Evolutionary conservation across 2,329 filamentous ascomycete species (phyloP).

Genomic region (Colletotrichum orbiculare): DNA sequence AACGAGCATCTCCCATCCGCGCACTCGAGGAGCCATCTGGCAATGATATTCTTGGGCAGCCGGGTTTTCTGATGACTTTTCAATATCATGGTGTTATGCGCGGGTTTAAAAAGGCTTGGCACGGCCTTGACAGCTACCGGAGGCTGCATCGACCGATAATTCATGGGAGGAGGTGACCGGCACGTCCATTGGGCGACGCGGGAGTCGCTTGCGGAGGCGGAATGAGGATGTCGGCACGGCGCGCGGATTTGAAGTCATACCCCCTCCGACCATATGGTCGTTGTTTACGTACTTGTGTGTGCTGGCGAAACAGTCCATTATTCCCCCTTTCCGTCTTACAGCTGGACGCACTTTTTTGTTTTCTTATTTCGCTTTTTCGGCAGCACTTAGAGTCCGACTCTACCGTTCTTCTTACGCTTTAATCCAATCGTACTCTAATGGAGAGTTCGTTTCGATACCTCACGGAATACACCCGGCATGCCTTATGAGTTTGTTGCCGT

Average conservation of each 20-base stretch:
- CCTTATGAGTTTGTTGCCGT: constrained; percentile 40
- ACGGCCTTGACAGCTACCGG: constrained; percentile 26
- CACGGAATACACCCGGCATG: constrained; percentile 40
- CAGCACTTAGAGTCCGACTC: constrained; percentile 41
- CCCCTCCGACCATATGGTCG: constrained; percentile 23
- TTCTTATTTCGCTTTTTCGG: constrained; percentile 46
- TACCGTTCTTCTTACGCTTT: constrained; percentile 41
- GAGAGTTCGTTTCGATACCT: constrained; percentile 48
- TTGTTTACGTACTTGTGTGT: constrained; percentile 29
- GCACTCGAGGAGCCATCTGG: constrained; percentile 30
- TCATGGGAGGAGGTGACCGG: constrained; percentile 9
- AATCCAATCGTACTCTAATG: constrained; percentile 38
- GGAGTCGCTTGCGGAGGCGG: constrained; percentile 19
- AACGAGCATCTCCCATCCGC: constrained; percentile 17
- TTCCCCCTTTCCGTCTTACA: constrained; percentile 47
- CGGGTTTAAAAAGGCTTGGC: constrained; percentile 34
- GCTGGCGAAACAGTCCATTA: constrained; percentile 35
- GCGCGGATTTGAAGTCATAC: constrained; percentile 32
- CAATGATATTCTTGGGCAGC: constrained; percentile 34
- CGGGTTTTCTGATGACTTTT: constrained; percentile 35
- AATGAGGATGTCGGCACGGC: constrained; percentile 25
- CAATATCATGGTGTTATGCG: constrained; percentile 36
- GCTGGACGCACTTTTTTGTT: constrained; percentile 54
- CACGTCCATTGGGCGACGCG: constrained; percentile 16
- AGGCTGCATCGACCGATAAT: constrained; percentile 27